These are phyloP conservation scores for Fusarium cicatricum DNA, from an alignment of 2,329 filamentous ascomycete species.

Conservation along the genomic window DNA sequence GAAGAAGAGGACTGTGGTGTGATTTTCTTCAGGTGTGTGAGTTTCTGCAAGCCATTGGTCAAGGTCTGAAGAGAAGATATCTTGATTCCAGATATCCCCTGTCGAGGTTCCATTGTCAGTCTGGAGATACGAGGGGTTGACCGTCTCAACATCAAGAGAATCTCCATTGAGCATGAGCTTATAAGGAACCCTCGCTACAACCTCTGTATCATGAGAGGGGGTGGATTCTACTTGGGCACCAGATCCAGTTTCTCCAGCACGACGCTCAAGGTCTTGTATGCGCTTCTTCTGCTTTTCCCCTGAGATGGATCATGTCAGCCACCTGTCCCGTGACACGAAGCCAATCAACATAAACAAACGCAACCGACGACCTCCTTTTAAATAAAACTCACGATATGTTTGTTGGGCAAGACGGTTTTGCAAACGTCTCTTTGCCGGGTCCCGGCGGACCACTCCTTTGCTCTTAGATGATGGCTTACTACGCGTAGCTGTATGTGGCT, in stretches of 20 bases:
- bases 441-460: constrained; percentile 31
- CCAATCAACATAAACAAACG: constrained; percentile 4
- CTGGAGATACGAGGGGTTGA: constrained; percentile 33
- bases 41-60: constrained; percentile 27
- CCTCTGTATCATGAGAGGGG: not conserved
- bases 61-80: constrained; percentile 15
- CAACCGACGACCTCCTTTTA: not conserved
- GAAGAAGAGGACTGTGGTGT: constrained; percentile 28
- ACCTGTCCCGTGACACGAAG: not conserved
- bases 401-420: constrained; percentile 59
- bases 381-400: constrained; percentile 50
- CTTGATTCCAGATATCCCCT: constrained; percentile 7
- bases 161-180: not conserved
- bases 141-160: constrained; percentile 10
- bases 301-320: constrained; percentile 40
- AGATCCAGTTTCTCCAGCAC: constrained; percentile 18
- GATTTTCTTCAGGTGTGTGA: constrained; percentile 4
- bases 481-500: not conserved
- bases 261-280: constrained; percentile 40
- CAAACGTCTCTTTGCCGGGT: constrained; percentile 39
- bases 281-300: constrained; percentile 42
- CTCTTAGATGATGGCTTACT: constrained; percentile 7
- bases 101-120: constrained; percentile 3
- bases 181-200: not conserved
- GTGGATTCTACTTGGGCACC: not conserved